Base-by-base conservation (phyloP, 139 green algal species). In the Coelastrella sp. region DNA sequence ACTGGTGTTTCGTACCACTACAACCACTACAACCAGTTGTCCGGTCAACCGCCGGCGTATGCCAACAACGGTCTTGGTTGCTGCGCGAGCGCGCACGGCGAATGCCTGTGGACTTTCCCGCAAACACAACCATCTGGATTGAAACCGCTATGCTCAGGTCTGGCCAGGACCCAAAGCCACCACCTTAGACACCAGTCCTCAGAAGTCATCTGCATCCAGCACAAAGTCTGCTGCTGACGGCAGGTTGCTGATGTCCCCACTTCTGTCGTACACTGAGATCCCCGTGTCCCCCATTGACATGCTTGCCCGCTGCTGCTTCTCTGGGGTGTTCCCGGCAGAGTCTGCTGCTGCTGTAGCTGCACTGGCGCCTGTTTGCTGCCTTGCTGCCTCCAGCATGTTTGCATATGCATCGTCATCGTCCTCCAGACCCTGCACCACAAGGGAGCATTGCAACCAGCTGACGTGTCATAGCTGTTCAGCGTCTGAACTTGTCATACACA, bases 201-300 rank as follows among this genome's bases (percentile, higher is more conserved):
- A 87, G 64, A 87, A 87, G 81, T 87, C 81, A 47, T 87, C 81
- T 65, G 23, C 64, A 64, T 87, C 81, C 57, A 78, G 59, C 23
- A 74, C 66, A 20, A 87, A 65, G 64, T 77, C 81, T 20, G 23
- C 64, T 10, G 80, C 79, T 60, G 80, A 76, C 14, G 32, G 13
- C 61, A 87, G 32, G 54, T 83, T n/a, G 4, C 32, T 59, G 59
- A 74, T 74, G 80, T 71, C 60, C 61, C 81, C 61, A 10, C 22
- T 59, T 19, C 64, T 77, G 32, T 87, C 81, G 7, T 22, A 60
- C 32, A 61, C 3, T 61, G 81, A 77, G 22, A 76, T 14, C 20
- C 61, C 81, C 14, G 81, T 78, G 14, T 86, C 81, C 47, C 20
- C 60, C 22, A 76, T 16, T 13, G 20, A 20, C 64, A 87, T 87